Evolutionary conservation across 164 flowering plant genomes (phyloP).

Genomic region (Taxillus chinensis): DNA sequence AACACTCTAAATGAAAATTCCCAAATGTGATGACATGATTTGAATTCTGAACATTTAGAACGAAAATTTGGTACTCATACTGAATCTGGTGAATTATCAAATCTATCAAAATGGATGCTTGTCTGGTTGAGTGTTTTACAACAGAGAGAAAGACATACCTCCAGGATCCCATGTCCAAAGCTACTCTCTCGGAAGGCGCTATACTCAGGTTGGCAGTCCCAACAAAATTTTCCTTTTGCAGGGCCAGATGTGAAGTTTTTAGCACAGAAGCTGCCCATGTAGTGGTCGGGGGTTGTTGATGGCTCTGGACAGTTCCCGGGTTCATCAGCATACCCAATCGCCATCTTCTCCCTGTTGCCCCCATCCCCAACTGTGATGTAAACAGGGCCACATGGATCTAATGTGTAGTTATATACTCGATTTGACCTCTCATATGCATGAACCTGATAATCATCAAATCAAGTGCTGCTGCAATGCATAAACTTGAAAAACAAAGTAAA

Average conservation of each 20-base stretch:
- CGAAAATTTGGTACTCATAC: too few relatives aligned
- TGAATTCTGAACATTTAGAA: too few relatives aligned
- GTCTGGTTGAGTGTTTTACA: not conserved
- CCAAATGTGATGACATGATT: too few relatives aligned
- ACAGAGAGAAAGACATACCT: conserved; percentile 33
- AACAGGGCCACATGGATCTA: conserved; percentile 92
- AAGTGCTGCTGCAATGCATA: too few relatives aligned
- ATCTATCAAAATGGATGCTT: not conserved
- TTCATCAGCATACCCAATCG: conserved; percentile 68
- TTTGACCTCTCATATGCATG: conserved; percentile 97
- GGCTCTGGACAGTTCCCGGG: conserved; percentile 86
- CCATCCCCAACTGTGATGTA: conserved; percentile 80
- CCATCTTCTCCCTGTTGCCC: conserved; percentile 81
- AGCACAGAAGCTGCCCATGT: conserved; percentile 80
- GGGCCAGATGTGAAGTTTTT: conserved; percentile 78
- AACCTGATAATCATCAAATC: conserved; percentile 32
- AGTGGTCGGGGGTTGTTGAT: conserved; percentile 46
- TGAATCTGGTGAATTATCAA: not conserved
- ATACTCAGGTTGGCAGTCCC: conserved; percentile 90
- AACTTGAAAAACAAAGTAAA: too few relatives aligned
- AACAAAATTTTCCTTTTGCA: conserved; percentile 75
- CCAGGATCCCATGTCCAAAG: conserved; percentile 91
- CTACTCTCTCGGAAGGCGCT: conserved; percentile 91
- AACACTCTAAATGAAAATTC: too few relatives aligned
- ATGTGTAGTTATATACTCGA: conserved; percentile 69